Evolutionary conservation across 2,329 filamentous ascomycete species (phyloP).

Genomic region (Monosporascus cannonballus): DNA sequence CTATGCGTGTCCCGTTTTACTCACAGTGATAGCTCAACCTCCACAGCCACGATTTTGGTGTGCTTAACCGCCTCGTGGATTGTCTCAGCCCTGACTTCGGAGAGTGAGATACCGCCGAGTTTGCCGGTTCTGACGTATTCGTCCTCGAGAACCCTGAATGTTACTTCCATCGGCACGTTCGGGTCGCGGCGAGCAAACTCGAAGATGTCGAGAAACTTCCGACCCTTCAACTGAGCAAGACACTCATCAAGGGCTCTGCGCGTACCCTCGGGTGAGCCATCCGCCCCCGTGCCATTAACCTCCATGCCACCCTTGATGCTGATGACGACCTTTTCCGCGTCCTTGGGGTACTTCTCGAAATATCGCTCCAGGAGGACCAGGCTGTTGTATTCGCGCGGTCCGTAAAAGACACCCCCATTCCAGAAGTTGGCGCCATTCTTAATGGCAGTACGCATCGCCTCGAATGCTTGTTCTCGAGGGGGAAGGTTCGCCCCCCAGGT

Average conservation of each 20-base stretch:
- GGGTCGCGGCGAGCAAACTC: slow-evolving; percentile 45
- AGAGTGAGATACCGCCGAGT: slow-evolving; percentile 34
- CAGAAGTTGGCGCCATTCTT: slow-evolving; percentile 29
- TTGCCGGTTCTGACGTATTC: slow-evolving; percentile 34
- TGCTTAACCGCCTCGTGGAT: slow-evolving; percentile 41
- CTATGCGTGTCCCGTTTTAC: slow-evolving; percentile 1
- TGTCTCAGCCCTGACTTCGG: slow-evolving; percentile 33
- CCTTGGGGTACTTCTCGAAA: slow-evolving; percentile 48
- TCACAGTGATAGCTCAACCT: slow-evolving; percentile 48
- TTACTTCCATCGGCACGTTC: slow-evolving; percentile 28
- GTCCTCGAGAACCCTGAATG: slow-evolving; percentile 28
- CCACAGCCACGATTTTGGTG: slow-evolving; percentile 40
- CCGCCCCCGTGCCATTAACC: slow-evolving; percentile 24
- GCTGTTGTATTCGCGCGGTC: slow-evolving; percentile 42
- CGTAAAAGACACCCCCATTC: slow-evolving; percentile 54
- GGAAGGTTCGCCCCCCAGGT: slow-evolving; percentile 23
- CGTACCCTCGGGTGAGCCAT: slow-evolving; percentile 42
- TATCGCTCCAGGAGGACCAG: slow-evolving; percentile 48
- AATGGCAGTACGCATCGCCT: slow-evolving; percentile 42
- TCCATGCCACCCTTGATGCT: slow-evolving; percentile 48
- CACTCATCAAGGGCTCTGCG: slow-evolving; percentile 45
- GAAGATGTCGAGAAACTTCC: slow-evolving; percentile 48
- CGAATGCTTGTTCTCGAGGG: slow-evolving; percentile 35
- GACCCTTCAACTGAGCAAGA: slow-evolving; percentile 34
- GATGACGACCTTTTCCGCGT: slow-evolving; percentile 47